Base-by-base conservation (phyloP, 345 rosid species). In the Eutrema heterophyllum region DNA sequence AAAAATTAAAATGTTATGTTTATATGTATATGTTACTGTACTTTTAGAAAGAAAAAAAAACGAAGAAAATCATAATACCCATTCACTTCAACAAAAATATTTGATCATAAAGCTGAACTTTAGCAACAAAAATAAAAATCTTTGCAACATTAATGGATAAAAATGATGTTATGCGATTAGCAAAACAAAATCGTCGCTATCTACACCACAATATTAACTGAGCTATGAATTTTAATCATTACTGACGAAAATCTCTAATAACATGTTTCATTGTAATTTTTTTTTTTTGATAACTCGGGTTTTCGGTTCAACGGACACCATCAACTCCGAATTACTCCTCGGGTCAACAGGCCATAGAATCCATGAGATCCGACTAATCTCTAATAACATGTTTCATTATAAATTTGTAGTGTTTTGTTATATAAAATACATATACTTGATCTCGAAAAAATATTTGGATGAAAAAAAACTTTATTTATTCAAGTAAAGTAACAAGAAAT, bases 1-100 rank as follows among this genome's bases (percentile, higher is more conserved):
- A n/a, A 64, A 80, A 73, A 54, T 74, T 32, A 72, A 76, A 70
- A 14, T 26, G 33, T 4, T 83, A 53, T 73, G 55, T 80, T 70
- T 76, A 71, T 82, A 76, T 81, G 46, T 79, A 68, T 67, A 14
- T 21, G 32, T 41, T 50, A 36, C 41, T 30, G 27, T 39, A 32
- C 32, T 12, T 61, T 40, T 5, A 35, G 30, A 58, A 12, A 12
- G 26, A 9, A 30, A 45, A 14, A 14, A 12, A 72, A 75, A 35
- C 12, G 5, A 64, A 9, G 6, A 51, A 12, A 73, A 77, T 67
- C 43, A 73, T 67, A 10, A 24, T 13, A 53, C 26, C 13, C 41
- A 52, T 62, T 52, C 53, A 33, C 45, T 62, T 72, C 41, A 18
- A 33, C 29, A 38, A 38, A n/a, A 30, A 5, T 38, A 12, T 57